Conservation (phyloP, 306 rosid species). For the Gastrolobium villosum region DNA sequence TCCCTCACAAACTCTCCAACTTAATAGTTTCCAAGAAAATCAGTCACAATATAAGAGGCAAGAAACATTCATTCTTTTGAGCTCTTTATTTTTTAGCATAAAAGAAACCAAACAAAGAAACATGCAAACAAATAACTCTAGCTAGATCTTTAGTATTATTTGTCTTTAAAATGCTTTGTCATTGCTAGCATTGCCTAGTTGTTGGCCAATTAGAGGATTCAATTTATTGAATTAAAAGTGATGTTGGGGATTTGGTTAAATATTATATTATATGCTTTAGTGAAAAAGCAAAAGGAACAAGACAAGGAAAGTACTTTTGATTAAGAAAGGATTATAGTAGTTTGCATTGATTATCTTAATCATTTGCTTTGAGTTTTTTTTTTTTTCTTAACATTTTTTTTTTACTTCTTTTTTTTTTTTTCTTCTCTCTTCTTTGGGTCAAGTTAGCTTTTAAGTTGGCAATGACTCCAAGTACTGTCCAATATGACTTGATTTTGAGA, state of each 20-base stretch:
- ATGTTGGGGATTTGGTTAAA: slow-evolving; percentile 35
- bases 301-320: slow-evolving; percentile 55
- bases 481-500: slow-evolving; percentile 5
- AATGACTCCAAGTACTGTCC: slow-evolving; percentile 15
- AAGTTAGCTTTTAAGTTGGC: slow-evolving; percentile 41
- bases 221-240: slow-evolving; percentile 37
- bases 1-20: slow-evolving; percentile 31
- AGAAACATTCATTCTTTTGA: slow-evolving; percentile 44
- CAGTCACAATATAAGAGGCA: slow-evolving; percentile 43
- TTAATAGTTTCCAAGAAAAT: slow-evolving; percentile 42
- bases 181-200: slow-evolving; percentile 37
- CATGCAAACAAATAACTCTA: slow-evolving; percentile 8
- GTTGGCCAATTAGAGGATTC: slow-evolving; percentile 42
- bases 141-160: slow-evolving; percentile 26
- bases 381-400: too few relatives aligned
- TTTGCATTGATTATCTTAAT: slow-evolving; percentile 42
- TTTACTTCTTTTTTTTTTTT: background rate
- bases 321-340: slow-evolving; percentile 31
- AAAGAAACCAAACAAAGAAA: slow-evolving; percentile 54
- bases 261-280: slow-evolving; percentile 41
- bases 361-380: background rate
- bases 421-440: slow-evolving; percentile 15
- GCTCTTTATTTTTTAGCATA: slow-evolving; percentile 39
- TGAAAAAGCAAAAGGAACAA: slow-evolving; percentile 49
- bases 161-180: slow-evolving; percentile 44